Base-by-base conservation (phyloP, 495 filamentous ascomycete genomes). In the Elaphomyces granulatus region DNA sequence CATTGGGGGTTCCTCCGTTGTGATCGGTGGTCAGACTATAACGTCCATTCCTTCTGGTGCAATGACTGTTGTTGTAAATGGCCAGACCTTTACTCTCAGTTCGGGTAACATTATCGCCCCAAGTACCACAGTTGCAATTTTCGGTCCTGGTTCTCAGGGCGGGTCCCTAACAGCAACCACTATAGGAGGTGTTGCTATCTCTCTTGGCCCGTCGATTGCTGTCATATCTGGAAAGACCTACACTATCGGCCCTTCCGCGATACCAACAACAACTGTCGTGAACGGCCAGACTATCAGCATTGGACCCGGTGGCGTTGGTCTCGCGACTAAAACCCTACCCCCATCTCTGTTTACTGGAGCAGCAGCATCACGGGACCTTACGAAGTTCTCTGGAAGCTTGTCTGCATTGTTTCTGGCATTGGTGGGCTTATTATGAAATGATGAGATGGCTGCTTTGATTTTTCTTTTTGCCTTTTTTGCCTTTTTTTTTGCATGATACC, bases 201-300 rank as follows among this genome's bases (percentile, higher is more conserved):
- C 55, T 10, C 31, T 68, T 16, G 60, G 51, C 34, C 55, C 61
- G 2, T 55, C 63, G 0, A 35, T 54, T 30, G 67, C 61, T 15
- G 51, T 71, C 2, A 59, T 77, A 36, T 62, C 55, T 38, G 63
- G 60, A 16, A 58, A 59, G 18, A 60, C 69, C 3, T 68, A 67
- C 46, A 54, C 56, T 0, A 50, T 72, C 36, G 40, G 40, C 21
- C 39, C 50, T 14, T 42, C 44, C 15, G 53, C 51, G 3, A 42
- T 48, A 12, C 41, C 55, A 0, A 59, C 63, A n/a, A 53, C 58
- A 3, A 65, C 58, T 0, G 45, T 60, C 0, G 43, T 71, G 10
- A 48, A 48, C 40, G 68, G 62, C 4, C 59, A 72, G 32, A 67
- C 58, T 1, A 37, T 77, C 34, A 61, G 60, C 16, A 47, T 77